A percentile compares a stretch with the other conserved stretches of the same genome.
Conservation (phyloP, 371 early-diverging fungal species). For the Mortierella sp. region DNA sequence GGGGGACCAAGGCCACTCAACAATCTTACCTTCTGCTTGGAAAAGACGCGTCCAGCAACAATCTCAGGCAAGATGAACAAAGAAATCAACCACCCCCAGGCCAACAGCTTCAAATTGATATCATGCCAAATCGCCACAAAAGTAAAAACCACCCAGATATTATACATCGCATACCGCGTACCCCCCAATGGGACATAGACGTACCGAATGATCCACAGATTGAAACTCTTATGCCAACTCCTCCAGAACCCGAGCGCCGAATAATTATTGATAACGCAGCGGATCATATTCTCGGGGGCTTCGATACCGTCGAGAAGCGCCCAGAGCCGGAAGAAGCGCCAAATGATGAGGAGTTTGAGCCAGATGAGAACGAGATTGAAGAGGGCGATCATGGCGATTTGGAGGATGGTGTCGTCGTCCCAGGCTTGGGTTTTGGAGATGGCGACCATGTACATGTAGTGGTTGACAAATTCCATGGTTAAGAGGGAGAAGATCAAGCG, state of each 20-base stretch:
- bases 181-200: conserved; percentile 95
- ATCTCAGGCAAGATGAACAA: conserved; percentile 90
- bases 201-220: conserved; percentile 92
- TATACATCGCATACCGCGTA: conserved; percentile 68
- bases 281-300: conserved; percentile 91
- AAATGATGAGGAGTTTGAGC: conserved; percentile 93
- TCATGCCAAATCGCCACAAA: conserved; percentile 98
- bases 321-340: conserved; percentile 96
- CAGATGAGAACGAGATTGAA: conserved; percentile 91
- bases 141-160: conserved; percentile 88
- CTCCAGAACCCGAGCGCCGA: conserved; percentile 93
- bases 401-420: conserved; percentile 76
- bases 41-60: conserved; percentile 73
- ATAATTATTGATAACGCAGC: conserved; percentile 95
- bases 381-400: conserved; percentile 86
- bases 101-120: conserved; percentile 81
- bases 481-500: conserved; percentile 66
- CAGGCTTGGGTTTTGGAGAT: conserved; percentile 86
- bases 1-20: not conserved
- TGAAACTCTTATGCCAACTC: conserved; percentile 93
- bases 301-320: conserved; percentile 89
- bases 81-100: conserved; percentile 95
- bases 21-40: conserved; percentile 61
- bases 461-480: conserved; percentile 89
- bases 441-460: conserved; percentile 88